Evolutionary conservation across 495 filamentous ascomycete species (phyloP), one percentile per base, ranked within the genome.

Genomic region (Trichoderma gamsii): DNA sequence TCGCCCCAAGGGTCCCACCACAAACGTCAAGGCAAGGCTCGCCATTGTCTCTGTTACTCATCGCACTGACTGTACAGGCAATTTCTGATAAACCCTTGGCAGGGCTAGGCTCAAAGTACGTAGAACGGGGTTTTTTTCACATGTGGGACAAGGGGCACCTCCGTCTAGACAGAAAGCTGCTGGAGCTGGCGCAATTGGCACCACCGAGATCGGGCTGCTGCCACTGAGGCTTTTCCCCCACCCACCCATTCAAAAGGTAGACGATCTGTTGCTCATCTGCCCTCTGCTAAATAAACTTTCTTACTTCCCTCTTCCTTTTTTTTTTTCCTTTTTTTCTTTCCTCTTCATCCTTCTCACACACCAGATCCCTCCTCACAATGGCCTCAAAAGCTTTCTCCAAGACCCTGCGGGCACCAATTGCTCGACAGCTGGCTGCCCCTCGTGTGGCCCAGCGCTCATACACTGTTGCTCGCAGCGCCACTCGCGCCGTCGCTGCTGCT

Each of bases 371-470:
- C 65, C 46, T 68, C 67, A 61, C 79, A 79, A 99, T 97, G 95
- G 90, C 93, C 80, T 90, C 92, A 64, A 86, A 89, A 82, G 87
- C 83, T 79, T 87, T 95, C 77, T 89, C 85, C 77, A 90, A 90
- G 85, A 91, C 90, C 79, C 83, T 95, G 77, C 90, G 90, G 80
- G 80, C 82, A 73, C 85, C 86, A 75, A 79, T 92, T 81, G 83
- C 87, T 74, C 89, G 89, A 77, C 92, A 88, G 83, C 82, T 85
- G 83, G 84, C 81, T 76, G 85, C 84, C 78, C 84, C 86, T 63
- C 82, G 86, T 69, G 81, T 86, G 32, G 90, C 90, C 81, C 84
- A 84, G 71, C 87, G 89, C 70, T 87, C 88, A 67, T 87, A 93
- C 78, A 80, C 90, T 71, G 84, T 85, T 70, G 88, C 89, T 75